Conservation (phyloP, 352 stramenopile genomes). For the Pythium aristosporum region DNA sequence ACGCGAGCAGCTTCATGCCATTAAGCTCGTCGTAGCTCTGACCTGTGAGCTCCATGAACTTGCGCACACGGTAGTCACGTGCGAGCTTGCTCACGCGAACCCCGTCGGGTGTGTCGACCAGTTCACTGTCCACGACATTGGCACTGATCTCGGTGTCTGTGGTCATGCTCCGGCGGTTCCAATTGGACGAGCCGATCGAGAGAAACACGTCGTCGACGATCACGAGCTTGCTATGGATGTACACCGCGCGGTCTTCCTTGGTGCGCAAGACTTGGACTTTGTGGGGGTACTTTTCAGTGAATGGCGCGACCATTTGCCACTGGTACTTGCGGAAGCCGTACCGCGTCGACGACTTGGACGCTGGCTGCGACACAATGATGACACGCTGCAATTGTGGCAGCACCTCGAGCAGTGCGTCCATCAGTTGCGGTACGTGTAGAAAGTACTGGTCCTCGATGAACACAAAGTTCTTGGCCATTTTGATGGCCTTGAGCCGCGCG, state of each 20-base stretch:
- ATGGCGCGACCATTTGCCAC: conserved; percentile 32
- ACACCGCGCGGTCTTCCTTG: conserved; percentile 18
- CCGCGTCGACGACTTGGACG: conserved; percentile 22
- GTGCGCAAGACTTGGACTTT: conserved; percentile 38
- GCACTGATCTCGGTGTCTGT: conserved; percentile 35
- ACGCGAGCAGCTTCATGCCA: conserved; percentile 39
- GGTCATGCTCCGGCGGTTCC: conserved; percentile 40
- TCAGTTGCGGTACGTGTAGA: conserved; percentile 35
- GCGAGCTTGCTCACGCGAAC: conserved; percentile 39
- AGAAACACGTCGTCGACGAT: conserved; percentile 33
- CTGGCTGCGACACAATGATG: conserved; percentile 25
- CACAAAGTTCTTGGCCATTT: conserved; percentile 39
- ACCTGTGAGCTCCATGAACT: conserved; percentile 55
- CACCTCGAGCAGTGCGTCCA: conserved; percentile 28
- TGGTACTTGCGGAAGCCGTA: conserved; percentile 37
- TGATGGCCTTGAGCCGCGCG: conserved; percentile 37
- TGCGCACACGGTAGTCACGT: conserved; percentile 49
- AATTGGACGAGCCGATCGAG: conserved; percentile 34
- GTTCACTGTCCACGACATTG: conserved; percentile 19
- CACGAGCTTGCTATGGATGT: conserved; percentile 27
- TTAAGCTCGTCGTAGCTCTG: conserved; percentile 34
- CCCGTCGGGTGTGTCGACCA: conserved; percentile 31
- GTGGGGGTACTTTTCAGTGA: conserved; percentile 35
- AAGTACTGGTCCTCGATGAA: conserved; percentile 56
- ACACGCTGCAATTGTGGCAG: conserved; percentile 29